Evolutionary conservation across 352 stramenopile species (phyloP), one percentile per base, ranked within the genome.

Genomic region (Pythium folliculosum): DNA sequence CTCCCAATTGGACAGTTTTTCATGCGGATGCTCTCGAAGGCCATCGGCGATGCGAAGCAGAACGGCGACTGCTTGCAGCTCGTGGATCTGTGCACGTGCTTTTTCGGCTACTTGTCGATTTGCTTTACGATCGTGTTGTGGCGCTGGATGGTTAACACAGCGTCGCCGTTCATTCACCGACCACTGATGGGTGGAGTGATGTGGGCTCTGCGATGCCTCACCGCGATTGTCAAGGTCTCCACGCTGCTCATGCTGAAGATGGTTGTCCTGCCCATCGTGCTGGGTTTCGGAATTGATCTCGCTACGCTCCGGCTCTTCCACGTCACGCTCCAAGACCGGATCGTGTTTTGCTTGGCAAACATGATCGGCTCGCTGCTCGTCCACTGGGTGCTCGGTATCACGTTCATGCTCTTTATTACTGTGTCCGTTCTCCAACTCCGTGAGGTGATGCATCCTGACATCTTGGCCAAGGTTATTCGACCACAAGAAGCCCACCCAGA

Each of bases 361-460:
- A 95, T 94, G 84, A 80, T 98, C 62, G 96, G 94, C 32, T 87
- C 95, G 30, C 68, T 98, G 27, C 90, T 99, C 63, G 75, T 99
- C 23, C 96, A 99, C 70, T 99, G 97, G 97, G 96, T 99, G 8
- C 79, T 97, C 32, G 96, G 96, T 30, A 99, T 99, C 63, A 98
- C 91, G 5, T 98, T 99, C 67, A 99, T 99, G 97, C 84, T 99
- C 13, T 92, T 98, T 49, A 95, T 99, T 43, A 99, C 97, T 0
- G 96, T 99, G 2, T 97, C 93, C 16, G 90, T 98, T 16, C 77
- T 98, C 14, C 94, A 98, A 73, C 76, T 99, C 37, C 88, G 96
- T 22, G 96, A 99, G 78, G 94, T 99, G 35, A 78, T 95, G 17
- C 96, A 99, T 63, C 96, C 96, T 10, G 94, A 98, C 67, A 86